These are phyloP conservation scores for Suillus clintonianus DNA, from an alignment of 768 basidiomycete genomes.

Conservation along the genomic window DNA sequence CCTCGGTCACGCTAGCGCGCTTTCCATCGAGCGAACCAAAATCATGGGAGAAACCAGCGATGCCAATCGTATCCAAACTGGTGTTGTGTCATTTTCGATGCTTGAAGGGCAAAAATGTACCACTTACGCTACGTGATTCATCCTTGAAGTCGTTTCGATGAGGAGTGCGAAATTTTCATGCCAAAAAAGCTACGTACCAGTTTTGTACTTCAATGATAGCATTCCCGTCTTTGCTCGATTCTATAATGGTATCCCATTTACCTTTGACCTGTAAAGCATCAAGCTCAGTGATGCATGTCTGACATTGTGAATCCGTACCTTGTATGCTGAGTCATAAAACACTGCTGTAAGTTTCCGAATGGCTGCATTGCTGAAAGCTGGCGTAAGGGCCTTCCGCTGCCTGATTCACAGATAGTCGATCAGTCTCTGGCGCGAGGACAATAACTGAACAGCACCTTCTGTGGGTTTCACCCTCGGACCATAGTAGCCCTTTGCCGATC, in stretches of 20 bases:
- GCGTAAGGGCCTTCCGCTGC: conserved; percentile 39
- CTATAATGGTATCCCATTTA: conserved; percentile 31
- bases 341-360: conserved; percentile 38
- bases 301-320: conserved; percentile 26
- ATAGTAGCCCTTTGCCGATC: conserved; percentile 31
- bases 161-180: neutral
- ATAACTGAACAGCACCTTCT: conserved; percentile 32
- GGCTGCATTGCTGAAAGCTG: conserved; percentile 44
- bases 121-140: conserved; percentile 47
- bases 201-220: conserved; percentile 48
- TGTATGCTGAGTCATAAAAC: conserved; percentile 45
- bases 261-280: conserved; percentile 26
- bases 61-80: conserved; percentile 46
- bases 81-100: neutral
- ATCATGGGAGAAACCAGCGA: conserved; percentile 48
- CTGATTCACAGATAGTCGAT: conserved; percentile 7
- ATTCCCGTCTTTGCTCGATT: conserved; percentile 22
- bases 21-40: conserved; percentile 44
- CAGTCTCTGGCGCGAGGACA: conserved; percentile 22
- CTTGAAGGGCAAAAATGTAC: neutral
- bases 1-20: conserved; percentile 20
- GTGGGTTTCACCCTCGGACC: conserved; percentile 43
- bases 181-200: conserved; percentile 34
- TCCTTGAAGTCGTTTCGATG: conserved; percentile 25
- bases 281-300: neutral